These are phyloP conservation scores for Malassezia globosa DNA, from an alignment of 1,284 basidiomycete species.

Conservation along the genomic window DNA sequence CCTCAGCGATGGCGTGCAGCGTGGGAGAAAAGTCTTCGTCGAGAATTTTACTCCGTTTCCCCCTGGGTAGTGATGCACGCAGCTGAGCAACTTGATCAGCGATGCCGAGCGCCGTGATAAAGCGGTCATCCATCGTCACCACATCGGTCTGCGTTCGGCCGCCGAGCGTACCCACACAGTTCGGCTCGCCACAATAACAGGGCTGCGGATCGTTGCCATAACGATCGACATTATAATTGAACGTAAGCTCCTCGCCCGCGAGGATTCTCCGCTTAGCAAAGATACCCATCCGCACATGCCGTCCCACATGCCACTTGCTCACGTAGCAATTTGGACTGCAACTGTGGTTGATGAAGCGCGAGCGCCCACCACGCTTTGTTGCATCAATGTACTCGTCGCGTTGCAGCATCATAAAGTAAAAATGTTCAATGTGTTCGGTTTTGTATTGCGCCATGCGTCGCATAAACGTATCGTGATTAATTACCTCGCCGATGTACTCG, in stretches of 20 bases:
- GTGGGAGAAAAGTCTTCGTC: constrained; percentile 72
- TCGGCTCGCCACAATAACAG: constrained; percentile 90
- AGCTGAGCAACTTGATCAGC: constrained; percentile 72
- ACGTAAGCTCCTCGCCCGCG: constrained; percentile 84
- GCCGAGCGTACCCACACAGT: constrained; percentile 90
- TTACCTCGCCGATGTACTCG: constrained; percentile 95
- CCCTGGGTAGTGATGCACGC: constrained; percentile 71
- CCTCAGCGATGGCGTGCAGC: constrained; percentile 66
- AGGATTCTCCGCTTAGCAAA: constrained; percentile 76
- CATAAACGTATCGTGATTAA: constrained; percentile 73
- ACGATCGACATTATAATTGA: constrained; percentile 99
- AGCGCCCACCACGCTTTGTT: constrained; percentile 89
- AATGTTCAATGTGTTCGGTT: constrained; percentile 83
- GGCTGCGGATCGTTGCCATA: constrained; percentile 88
- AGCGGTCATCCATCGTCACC: constrained; percentile 80
- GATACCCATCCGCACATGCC: constrained; percentile 90
- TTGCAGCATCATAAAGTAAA: constrained; percentile 99
- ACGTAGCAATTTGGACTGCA: constrained; percentile 97
- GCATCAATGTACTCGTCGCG: constrained; percentile 99
- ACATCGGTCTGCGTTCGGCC: constrained; percentile 98
- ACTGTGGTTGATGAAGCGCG: constrained; percentile 94
- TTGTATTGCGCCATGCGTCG: constrained; percentile 90
- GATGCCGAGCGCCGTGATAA: constrained; percentile 92
- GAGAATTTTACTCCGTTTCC: constrained; percentile 79
- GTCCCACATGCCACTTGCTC: constrained; percentile 94